Base-by-base conservation (phyloP, 2,329 filamentous ascomycete species). In the Diplodia corticola region DNA sequence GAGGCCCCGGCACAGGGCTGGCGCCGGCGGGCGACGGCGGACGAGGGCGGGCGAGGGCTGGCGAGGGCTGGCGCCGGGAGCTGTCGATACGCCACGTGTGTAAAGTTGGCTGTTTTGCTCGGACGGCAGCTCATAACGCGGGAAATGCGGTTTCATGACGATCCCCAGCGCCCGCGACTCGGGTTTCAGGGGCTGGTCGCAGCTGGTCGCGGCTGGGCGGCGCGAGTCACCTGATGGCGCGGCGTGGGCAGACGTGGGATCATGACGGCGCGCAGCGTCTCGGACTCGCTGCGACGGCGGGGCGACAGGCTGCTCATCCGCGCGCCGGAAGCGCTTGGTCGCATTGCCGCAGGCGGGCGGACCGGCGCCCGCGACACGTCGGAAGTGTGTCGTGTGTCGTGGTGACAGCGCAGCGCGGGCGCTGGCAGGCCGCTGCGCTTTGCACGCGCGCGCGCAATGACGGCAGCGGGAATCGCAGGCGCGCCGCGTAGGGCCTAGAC, bases 381-480 rank as follows among this genome's bases (percentile, higher is more conserved):
- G 28, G n/a, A 37, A n/a, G 51, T 24, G 26, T 33, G 50, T 55
- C 51, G 57, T 61, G 40, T 24, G 40, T 22, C 28, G 57, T 49
- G 57, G 26, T 61, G 57, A 61, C 57, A 61, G 57, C 57, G 57
- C 57, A 61, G 57, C 54, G 26, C 33, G 35, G 54, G n/a, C 53
- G 53, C 53, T 17, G 53, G 35, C 24, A 44, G 55, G 55, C 3
- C n/a, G 22, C 20, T 46, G 55, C 55, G 55, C 49, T 22, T 54
- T 44, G 40, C 40, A 44, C 40, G 40, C 40, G 40, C 22, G 48
- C 48, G 48, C 24, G 15, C n/a, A 20, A 22, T 15, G 22, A 28
- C 22, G 22, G 48, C 48, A 50, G 48, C 48, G 40, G 40, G 15
- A 46, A 20, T 20, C 20, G 48, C 48, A 50, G 48, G 20, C 20